Evolutionary conservation across 495 filamentous ascomycete species (phyloP), one percentile per base, ranked within the genome.

Genomic region (Penicillium lagena): DNA sequence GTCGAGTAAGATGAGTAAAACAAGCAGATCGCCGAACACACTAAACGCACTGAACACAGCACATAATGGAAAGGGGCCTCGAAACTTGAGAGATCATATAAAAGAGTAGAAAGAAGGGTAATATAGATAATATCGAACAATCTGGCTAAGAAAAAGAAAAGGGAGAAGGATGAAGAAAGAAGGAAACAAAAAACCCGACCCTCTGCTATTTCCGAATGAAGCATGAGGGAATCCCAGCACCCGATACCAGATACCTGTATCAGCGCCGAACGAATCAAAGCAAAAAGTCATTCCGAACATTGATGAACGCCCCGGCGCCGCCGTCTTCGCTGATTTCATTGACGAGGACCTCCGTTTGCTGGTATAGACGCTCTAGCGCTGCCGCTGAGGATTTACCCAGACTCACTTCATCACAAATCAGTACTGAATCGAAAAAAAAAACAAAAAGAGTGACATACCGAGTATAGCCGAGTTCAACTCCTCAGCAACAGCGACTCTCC

Each of bases 401-500:
- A 1, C 86, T 91, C 29, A 87, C 93, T 96, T 55, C 47, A 15
- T 22, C 12, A 39, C 12, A 14, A 29, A 45, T 62, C 37, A 63
- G 42, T 46, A 48, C 15, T 6, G 22, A 17, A 17, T 22, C 22
- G 2, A 22, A 11, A 34, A 29, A 44, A 27, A 44, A 47, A 37
- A 10, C 30, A 35, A 38, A 36, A 29, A 22, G 43, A 40, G 13
- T 42, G 42, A 71, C 78, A 55, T 76, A 96, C 91, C 85, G 41
- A 98, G 64, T 50, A 98, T 96, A 32, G 89, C 93, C 47, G 87
- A 86, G 61, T 97, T 97, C 49, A 99, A 67, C 67, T 95, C 90
- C 68, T 99, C 93, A 13, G 90, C 90, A 38, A 97, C 88, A 38
- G 80, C 76, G 29, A 85, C 80, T 42, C 93, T 71, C 2, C 87